These are phyloP conservation scores for Rhynchosporium agropyri DNA, from an alignment of 2,329 filamentous ascomycete species.

Conservation along the genomic window DNA sequence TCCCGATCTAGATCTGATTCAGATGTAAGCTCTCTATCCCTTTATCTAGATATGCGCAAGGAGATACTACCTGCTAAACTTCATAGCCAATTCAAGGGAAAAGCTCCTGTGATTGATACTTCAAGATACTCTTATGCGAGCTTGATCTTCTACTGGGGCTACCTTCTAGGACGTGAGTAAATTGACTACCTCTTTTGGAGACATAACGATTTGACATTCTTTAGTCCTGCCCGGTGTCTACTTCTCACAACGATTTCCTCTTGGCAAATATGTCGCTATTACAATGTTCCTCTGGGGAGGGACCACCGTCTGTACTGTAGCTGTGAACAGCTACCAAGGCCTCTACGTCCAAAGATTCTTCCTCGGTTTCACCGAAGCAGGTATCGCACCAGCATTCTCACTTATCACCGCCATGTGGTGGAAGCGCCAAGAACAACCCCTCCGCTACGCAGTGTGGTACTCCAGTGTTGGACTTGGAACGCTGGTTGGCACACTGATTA, in stretches of 20 bases:
- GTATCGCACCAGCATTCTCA: slow-evolving; percentile 41
- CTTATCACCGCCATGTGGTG: slow-evolving; percentile 44
- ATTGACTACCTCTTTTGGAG: neutral
- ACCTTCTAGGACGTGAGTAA: slow-evolving; percentile 25
- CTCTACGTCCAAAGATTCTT: slow-evolving; percentile 13
- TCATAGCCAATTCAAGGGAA: neutral
- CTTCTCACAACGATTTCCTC: slow-evolving; percentile 7
- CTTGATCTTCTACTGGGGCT: slow-evolving; percentile 44
- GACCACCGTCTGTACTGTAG: slow-evolving; percentile 1
- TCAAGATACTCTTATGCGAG: slow-evolving; percentile 55
- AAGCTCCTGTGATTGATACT: slow-evolving; percentile 48
- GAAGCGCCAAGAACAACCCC: slow-evolving; percentile 26
- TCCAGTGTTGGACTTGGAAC: slow-evolving; percentile 39
- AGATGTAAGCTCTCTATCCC: neutral
- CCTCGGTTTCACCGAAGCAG: slow-evolving; percentile 35
- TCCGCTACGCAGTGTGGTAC: slow-evolving; percentile 21
- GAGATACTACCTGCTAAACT: neutral
- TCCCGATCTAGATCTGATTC: slow-evolving; percentile 12
- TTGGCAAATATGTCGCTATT: slow-evolving; percentile 7
- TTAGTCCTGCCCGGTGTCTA: slow-evolving; percentile 14
- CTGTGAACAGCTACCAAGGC: slow-evolving; percentile 2
- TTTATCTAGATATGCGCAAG: neutral
- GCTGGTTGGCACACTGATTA: slow-evolving; percentile 41
- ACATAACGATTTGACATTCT: neutral
- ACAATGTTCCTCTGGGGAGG: slow-evolving; percentile 14